A percentile compares a stretch with the other conserved stretches of the same genome.
phyloP scores from a whole-genome alignment of 1,284 basidiomycete genomes.

The Tylopilus orsonianus region DNA sequence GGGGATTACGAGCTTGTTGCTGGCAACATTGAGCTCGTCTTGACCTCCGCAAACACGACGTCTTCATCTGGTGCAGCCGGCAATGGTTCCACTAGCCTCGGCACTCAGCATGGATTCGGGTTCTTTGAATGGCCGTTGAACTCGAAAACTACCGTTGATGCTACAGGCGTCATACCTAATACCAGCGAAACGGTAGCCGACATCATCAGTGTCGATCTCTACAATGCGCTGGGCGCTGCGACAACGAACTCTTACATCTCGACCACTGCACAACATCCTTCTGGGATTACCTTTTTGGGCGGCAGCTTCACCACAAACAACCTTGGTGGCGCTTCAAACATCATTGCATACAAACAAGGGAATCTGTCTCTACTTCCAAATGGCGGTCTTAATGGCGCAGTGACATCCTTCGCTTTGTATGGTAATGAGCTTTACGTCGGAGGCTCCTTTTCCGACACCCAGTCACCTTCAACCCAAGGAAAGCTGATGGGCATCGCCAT shows the following conservation, averaged over 20 bases:
- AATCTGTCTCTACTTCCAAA: constrained; percentile 53
- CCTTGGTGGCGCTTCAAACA: constrained; percentile 63
- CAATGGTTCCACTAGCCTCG: constrained; percentile 32
- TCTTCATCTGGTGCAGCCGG: constrained; percentile 32
- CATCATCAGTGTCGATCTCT: constrained; percentile 57
- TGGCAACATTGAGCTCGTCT: constrained; percentile 71
- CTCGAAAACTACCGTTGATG: constrained; percentile 46
- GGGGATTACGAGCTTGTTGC: constrained; percentile 81
- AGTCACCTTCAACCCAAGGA: constrained; percentile 50
- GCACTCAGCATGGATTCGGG: constrained; percentile 57
- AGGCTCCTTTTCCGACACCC: constrained; percentile 79
- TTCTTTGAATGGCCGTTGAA: constrained; percentile 78
- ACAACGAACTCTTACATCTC: constrained; percentile 43
- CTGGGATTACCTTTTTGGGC: constrained; percentile 70
- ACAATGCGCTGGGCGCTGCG: constrained; percentile 51
- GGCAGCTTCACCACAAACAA: constrained; percentile 73
- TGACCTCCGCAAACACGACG: constrained; percentile 59
- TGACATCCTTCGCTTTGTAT: constrained; percentile 62
- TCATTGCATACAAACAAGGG: constrained; percentile 70
- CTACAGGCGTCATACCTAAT: constrained; percentile 62
- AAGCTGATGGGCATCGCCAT: constrained; percentile 65
- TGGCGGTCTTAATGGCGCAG: constrained; percentile 74
- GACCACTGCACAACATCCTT: constrained; percentile 63
- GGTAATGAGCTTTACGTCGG: constrained; percentile 78
- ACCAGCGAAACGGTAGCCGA: constrained; percentile 74